Base-by-base conservation (phyloP, 2,329 filamentous ascomycete genomes). In the Ceratocystis eucalypticola region DNA sequence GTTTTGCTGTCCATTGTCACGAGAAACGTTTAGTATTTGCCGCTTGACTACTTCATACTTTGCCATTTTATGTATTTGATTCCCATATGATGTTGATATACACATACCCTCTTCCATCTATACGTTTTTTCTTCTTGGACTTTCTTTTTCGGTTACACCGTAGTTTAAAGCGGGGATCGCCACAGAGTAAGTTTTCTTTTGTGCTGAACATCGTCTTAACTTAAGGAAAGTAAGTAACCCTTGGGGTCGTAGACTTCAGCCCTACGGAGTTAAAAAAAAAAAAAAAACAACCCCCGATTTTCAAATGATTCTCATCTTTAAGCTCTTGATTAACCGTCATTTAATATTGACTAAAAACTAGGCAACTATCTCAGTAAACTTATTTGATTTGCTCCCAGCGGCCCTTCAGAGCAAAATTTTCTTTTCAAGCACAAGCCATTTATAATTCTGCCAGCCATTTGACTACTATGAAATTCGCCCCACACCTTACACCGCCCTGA, bases 41-140 rank as follows among this genome's bases (percentile, higher is more conserved):
- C 28, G 4, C 25, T 53, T 25, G 20, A 15, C 48, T 53, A 25
- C 17, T 53, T 53, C 15, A 28, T 28, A 20, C n/a, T 10, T 53
- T 53, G 8, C 22, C 5, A 17, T 59, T 59, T n/a, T n/a, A 28
- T 53, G 28, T 59, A 59, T 37, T 59, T 74, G 73, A 83, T 65
- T 84, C 84, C 82, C 64, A 74, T 84, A 25, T 41, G 17, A 33
- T 62, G 15, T n/a, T 45, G 22, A 45, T 41, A 62, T 44, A 62
- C 44, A 25, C 30, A 61, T 61, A 62, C 2, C 15, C 8, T 15
- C 17, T 12, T 62, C 22, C 28, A 17, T 62, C 12, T 15, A 22
- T 17, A 33, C 30, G 1, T 30, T 17, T 59, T 22, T 6, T 22
- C 12, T 41, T 28, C 15, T n/a, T 6, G 10, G 1, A 10, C 15